These are phyloP conservation scores for Steccherinum ochraceum DNA, from an alignment of 768 basidiomycete genomes.

Conservation along the genomic window DNA sequence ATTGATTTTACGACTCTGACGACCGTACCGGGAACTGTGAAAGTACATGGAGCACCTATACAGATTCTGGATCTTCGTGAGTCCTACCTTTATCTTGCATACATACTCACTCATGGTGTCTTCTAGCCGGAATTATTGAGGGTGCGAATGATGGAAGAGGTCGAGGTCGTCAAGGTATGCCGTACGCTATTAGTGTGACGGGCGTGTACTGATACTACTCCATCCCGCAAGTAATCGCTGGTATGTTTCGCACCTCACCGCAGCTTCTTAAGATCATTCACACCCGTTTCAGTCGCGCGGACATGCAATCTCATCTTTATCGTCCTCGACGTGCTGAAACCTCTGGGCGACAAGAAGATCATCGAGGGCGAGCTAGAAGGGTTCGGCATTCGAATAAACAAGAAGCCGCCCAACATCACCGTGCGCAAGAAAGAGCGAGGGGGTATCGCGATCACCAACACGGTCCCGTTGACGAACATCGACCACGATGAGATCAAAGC, in stretches of 20 bases:
- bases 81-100: conserved; percentile 21
- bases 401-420: conserved; percentile 81
- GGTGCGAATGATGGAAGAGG: conserved; percentile 96
- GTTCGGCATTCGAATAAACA: conserved; percentile 97
- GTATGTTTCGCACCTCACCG: conserved; percentile 32
- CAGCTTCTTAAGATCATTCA: conserved; percentile 3
- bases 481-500: conserved; percentile 97
- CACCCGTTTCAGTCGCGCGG: conserved; percentile 65
- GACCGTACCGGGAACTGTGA: conserved; percentile 91
- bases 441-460: conserved; percentile 91
- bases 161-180: conserved; percentile 86
- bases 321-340: conserved; percentile 95
- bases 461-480: conserved; percentile 92
- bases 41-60: conserved; percentile 93
- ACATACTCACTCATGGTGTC: conserved; percentile 13
- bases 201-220: neutral
- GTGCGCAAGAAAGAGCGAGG: conserved; percentile 89
- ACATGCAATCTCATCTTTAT: conserved; percentile 99
- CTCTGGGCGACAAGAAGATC: conserved; percentile 89
- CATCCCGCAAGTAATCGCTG: conserved; percentile 85
- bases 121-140: conserved; percentile 90
- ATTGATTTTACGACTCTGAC: conserved; percentile 97
- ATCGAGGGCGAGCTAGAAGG: conserved; percentile 94
- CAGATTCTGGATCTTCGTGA: conserved; percentile 89
- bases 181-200: too few relatives aligned